Evolutionary conservation across 768 basidiomycete genomes (phyloP).

Genomic region (Mrakia gelida): DNA sequence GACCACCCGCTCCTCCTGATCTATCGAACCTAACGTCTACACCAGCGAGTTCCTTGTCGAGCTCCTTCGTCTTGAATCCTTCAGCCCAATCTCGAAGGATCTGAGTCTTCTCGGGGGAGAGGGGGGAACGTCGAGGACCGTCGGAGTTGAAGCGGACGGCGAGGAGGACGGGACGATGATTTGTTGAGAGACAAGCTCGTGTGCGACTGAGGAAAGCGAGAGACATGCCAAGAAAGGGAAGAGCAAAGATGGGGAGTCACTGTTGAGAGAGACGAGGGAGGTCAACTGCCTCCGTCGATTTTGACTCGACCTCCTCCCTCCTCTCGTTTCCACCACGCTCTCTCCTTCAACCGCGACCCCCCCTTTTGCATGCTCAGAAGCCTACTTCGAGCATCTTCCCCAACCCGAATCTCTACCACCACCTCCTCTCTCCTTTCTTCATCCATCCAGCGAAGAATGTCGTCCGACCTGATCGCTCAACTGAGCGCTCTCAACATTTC

Average conservation of each 20-base stretch:
- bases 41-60: conserved; percentile 16
- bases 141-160: neutral
- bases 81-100: conserved; percentile 4
- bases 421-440: neutral
- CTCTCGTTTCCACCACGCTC: neutral
- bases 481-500: conserved; percentile 37
- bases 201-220: neutral
- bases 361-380: conserved; percentile 20
- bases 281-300: neutral
- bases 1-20: conserved; percentile 24
- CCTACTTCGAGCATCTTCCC: neutral
- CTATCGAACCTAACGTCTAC: conserved; percentile 24
- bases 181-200: no score
- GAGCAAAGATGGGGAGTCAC: neutral
- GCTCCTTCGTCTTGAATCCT: neutral
- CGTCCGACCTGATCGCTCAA: conserved; percentile 37
- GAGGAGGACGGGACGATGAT: no score
- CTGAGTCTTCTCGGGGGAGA: conserved; percentile 10
- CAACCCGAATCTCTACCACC: neutral
- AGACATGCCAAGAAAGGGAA: neutral
- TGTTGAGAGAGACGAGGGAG: neutral
- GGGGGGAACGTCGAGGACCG: conserved; percentile 3
- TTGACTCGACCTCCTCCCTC: neutral
- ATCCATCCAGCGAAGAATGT: conserved; percentile 35
- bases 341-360: neutral